These are phyloP conservation scores for Neopestalotiopsis sp. DNA, from an alignment of 2,329 filamentous ascomycete species.

Conservation along the genomic window DNA sequence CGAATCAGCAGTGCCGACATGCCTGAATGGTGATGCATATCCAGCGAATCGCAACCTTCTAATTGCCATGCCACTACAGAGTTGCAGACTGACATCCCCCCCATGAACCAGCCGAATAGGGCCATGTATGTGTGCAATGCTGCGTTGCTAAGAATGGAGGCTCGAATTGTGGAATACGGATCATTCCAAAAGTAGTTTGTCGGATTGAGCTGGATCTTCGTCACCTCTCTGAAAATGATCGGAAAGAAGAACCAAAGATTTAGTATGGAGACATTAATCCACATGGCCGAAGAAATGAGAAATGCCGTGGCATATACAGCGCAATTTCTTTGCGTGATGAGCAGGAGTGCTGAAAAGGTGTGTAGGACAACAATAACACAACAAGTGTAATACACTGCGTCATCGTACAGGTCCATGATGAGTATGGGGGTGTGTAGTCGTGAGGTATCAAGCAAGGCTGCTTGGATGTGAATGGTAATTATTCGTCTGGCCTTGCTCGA, in stretches of 20 bases:
- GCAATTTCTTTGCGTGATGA: constrained; percentile 25
- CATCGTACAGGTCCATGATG: constrained; percentile 25
- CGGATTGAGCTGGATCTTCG: constrained; percentile 19
- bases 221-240: constrained; percentile 24
- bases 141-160: constrained; percentile 18
- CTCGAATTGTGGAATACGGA: background rate
- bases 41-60: constrained; percentile 24
- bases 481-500: background rate
- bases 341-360: constrained; percentile 25
- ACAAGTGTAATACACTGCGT: constrained; percentile 28
- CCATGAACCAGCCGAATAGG: constrained; percentile 29
- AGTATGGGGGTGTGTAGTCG: background rate
- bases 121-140: constrained; percentile 26
- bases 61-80: constrained; percentile 26
- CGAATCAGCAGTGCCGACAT: constrained; percentile 17
- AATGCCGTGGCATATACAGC: constrained; percentile 26
- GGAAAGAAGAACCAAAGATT: constrained; percentile 32
- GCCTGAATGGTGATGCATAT: constrained; percentile 18
- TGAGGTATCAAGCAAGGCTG: background rate
- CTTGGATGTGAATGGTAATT: background rate
- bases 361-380: constrained; percentile 29
- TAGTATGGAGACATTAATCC: constrained; percentile 28
- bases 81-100: constrained; percentile 30
- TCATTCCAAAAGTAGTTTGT: background rate
- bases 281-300: constrained; percentile 30